Evolutionary conservation across 164 flowering plant genomes (phyloP).

Genomic region (Platanus orientalis): DNA sequence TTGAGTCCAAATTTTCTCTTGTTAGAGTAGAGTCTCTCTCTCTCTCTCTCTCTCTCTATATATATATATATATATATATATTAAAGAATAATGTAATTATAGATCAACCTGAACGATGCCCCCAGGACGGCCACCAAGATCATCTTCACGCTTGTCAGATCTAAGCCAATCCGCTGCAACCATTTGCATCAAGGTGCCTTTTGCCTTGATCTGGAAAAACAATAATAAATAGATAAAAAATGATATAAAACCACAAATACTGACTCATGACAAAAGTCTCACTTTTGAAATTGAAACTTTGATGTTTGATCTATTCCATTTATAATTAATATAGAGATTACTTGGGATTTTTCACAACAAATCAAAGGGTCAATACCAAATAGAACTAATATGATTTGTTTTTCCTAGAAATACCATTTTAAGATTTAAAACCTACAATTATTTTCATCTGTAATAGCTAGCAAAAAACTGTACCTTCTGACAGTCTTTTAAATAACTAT

Average conservation of each 20-base stretch:
- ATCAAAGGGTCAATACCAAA: no score
- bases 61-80: no score
- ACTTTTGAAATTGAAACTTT: neutral
- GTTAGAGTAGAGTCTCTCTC: no score
- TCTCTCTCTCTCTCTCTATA: no score
- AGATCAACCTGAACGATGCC: conserved; percentile 70
- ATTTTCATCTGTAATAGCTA: neutral
- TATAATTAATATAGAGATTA: neutral
- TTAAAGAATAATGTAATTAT: neutral
- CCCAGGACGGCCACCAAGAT: conserved; percentile 71
- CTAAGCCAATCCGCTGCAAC: conserved; percentile 85
- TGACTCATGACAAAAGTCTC: no score
- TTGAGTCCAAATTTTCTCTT: no score
- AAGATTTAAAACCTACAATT: neutral
- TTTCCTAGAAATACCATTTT: no score
- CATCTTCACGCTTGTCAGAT: conserved; percentile 80
- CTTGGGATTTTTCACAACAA: no score
- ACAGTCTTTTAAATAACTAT: conserved; percentile 36
- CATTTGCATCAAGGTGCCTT: conserved; percentile 72
- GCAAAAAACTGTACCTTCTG: conserved; percentile 25
- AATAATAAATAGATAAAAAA: neutral
- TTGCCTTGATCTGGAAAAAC: conserved; percentile 58
- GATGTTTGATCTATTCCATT: neutral
- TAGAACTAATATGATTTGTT: no score
- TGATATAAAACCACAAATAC: neutral